phyloP scores from a whole-genome alignment of 345 rosid species.

The Gynandropsis gynandra region DNA sequence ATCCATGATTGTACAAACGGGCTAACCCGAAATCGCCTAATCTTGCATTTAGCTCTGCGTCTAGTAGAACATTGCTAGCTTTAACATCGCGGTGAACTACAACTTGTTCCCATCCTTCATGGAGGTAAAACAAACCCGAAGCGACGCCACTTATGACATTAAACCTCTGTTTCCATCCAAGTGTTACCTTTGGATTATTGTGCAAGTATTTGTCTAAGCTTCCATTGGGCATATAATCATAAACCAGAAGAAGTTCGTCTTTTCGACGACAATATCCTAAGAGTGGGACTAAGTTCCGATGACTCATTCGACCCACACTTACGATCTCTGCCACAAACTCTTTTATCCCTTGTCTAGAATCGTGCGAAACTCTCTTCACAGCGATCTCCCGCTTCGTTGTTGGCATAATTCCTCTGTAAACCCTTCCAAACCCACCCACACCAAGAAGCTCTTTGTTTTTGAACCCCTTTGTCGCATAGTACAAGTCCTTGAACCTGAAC shows the following conservation, averaged over 20 bases:
- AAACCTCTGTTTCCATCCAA: conserved; percentile 62
- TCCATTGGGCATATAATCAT: conserved; percentile 81
- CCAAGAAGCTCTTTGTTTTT: conserved; percentile 56
- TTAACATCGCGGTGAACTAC: conserved; percentile 81
- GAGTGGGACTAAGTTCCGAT: conserved; percentile 63
- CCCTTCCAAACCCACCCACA: conserved; percentile 67
- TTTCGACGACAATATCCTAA: conserved; percentile 73
- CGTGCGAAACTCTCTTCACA: conserved; percentile 62
- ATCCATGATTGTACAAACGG: conserved; percentile 57
- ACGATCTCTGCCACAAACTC: conserved; percentile 75
- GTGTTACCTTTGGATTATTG: conserved; percentile 34
- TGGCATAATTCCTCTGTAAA: conserved; percentile 49
- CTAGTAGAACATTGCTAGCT: conserved; percentile 67
- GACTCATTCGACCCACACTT: conserved; percentile 73
- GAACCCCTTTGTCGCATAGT: conserved; percentile 54
- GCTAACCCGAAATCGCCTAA: conserved; percentile 92
- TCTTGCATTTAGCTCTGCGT: conserved; percentile 52
- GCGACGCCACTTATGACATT: conserved; percentile 62
- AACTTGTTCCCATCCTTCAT: conserved; percentile 70
- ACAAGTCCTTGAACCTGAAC: conserved; percentile 48
- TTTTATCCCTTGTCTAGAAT: conserved; percentile 68
- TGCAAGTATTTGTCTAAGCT: conserved; percentile 70
- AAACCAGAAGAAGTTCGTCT: conserved; percentile 59
- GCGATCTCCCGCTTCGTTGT: conserved; percentile 45
- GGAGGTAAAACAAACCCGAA: conserved; percentile 59